A percentile compares a stretch with the other conserved stretches of the same genome.
Conservation (phyloP, 208 protist genomes). For the Crithidia bombi region DNA sequence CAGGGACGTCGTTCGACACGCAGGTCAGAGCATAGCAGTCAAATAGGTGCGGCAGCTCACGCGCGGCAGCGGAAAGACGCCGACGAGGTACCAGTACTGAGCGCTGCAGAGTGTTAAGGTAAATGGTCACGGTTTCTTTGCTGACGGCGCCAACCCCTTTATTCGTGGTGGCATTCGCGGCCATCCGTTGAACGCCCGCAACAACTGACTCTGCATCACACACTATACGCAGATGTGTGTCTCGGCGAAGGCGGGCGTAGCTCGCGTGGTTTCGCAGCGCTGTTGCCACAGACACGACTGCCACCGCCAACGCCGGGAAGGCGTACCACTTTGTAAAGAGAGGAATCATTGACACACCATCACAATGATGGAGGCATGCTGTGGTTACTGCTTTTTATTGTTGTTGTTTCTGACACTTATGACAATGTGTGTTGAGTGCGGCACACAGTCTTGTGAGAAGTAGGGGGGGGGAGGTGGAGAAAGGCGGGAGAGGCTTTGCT, state of each 20-base stretch:
- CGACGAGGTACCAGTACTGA: neutral
- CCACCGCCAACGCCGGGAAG: slow-evolving; percentile 3
- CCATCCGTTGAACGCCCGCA: neutral
- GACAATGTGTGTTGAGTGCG: too few relatives aligned
- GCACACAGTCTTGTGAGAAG: too few relatives aligned
- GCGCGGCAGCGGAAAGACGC: neutral
- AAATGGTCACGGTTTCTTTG: neutral
- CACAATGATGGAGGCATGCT: too few relatives aligned
- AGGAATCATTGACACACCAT: neutral
- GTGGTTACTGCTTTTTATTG: too few relatives aligned
- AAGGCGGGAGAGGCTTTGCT: too few relatives aligned
- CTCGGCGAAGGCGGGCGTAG: neutral
- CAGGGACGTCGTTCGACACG: neutral
- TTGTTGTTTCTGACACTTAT: too few relatives aligned
- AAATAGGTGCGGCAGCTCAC: slow-evolving; percentile 19
- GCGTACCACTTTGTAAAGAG: slow-evolving; percentile 4
- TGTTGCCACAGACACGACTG: neutral
- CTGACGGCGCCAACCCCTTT: neutral
- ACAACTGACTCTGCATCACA: slow-evolving; percentile 5
- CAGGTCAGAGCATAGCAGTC: slow-evolving; percentile 33
- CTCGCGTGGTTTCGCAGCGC: slow-evolving; percentile 7
- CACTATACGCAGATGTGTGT: neutral
- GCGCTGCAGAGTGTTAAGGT: slow-evolving; percentile 8
- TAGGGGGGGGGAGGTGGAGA: too few relatives aligned
- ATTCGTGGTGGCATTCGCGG: too few relatives aligned